Evolutionary conservation across 495 filamentous ascomycete genomes (phyloP), one percentile per base, ranked within the genome.

Genomic region (Penicillium argentinense): DNA sequence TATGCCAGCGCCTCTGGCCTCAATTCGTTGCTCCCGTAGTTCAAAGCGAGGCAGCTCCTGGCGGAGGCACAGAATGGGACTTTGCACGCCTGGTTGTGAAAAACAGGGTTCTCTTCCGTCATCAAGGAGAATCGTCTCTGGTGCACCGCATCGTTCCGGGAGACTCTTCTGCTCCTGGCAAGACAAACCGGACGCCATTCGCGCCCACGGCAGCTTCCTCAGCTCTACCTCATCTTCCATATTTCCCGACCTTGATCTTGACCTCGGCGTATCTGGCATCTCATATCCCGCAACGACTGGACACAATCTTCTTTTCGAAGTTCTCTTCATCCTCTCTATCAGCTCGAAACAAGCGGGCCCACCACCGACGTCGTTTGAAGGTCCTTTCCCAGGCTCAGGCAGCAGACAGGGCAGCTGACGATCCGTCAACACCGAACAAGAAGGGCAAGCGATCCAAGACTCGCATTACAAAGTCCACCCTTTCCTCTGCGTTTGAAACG

Each of bases 211-310:
- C 57, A 11, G 59, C 63, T 9, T 58, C 68, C n/a, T 69, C 72
- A 2, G 64, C 63, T 9, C 64, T 73, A 5, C 69, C 68, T 8
- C 62, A 63, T 40, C 56, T 97, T 18, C 89, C 91, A 9, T 86
- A 88, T 53, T 89, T 88, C 58, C 84, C 93, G 16, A 85, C 88
- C 34, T 73, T 89, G 28, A 80, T 97, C 45, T 78, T 98, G 11
- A 79, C 92, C 27, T 87, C 91, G 38, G 84, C 91, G 16, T 98
- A 96, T 67, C 81, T 98, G 4, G 89, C 92, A 48, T 96, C 91
- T 3, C 88, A 91, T 71, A 97, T 88, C 59, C 83, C 88, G 1
- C 76, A 89, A 13, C 72, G 82, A 30, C 78, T 86, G 27, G 93
- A 98, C 64, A 75, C 82, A 2, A 77, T 83, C 22, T 84, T 91